phyloP scores from a whole-genome alignment of 805 yeast genomes.

The Clavispora fructus region DNA sequence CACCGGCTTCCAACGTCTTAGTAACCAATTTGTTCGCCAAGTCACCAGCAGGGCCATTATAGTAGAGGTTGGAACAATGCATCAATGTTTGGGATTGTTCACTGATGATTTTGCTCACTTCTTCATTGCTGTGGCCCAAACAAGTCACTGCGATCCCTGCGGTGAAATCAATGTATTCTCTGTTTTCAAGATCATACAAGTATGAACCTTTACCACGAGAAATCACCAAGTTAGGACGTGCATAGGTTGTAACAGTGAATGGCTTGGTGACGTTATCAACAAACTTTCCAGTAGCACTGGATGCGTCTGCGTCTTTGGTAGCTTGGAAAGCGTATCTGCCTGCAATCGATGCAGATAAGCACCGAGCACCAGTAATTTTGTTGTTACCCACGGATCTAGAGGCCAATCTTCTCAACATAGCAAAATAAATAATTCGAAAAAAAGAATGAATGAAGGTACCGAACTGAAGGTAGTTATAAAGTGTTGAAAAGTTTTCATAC shows the following conservation, averaged over 20 bases:
- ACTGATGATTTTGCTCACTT: conserved; percentile 61
- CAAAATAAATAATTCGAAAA: neutral
- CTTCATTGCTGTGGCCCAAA: conserved; percentile 80
- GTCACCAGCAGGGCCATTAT: conserved; percentile 79
- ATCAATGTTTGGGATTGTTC: conserved; percentile 71
- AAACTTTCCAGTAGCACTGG: conserved; percentile 32
- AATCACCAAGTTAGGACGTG: conserved; percentile 72
- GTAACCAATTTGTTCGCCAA: conserved; percentile 67
- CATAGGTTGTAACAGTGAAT: conserved; percentile 70
- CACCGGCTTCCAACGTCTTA: conserved; percentile 66
- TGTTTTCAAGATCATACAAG: conserved; percentile 74
- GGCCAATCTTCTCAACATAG: conserved; percentile 6
- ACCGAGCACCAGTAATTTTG: neutral
- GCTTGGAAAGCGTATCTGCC: conserved; percentile 10
- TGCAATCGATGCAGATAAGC: neutral
- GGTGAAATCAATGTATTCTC: conserved; percentile 80
- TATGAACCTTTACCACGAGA: conserved; percentile 78
- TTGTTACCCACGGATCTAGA: neutral
- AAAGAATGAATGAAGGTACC: neutral
- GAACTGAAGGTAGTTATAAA: neutral
- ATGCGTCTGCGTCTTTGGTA: conserved; percentile 25
- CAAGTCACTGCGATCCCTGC: conserved; percentile 98
- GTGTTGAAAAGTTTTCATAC: conserved; percentile 10
- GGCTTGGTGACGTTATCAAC: conserved; percentile 44
- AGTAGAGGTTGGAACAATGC: conserved; percentile 82